Conservation (phyloP, 176 grass and related monocot species). For the Cenchrus americanus region DNA sequence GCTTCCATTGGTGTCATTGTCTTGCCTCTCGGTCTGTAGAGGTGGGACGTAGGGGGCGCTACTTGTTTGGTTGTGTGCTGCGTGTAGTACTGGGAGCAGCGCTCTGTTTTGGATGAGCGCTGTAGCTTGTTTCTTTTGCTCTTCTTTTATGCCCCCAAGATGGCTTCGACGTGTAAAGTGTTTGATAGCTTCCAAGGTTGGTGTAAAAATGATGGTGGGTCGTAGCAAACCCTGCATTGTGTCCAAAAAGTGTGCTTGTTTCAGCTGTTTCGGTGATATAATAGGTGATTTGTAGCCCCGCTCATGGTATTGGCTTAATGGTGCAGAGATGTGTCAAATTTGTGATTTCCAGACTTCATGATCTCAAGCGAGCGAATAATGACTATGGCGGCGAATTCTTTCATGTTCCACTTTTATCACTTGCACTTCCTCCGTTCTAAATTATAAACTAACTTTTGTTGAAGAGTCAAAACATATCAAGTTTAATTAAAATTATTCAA, state of each 20-base stretch:
- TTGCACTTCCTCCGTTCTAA: too few relatives aligned
- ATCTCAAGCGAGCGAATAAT: too few relatives aligned
- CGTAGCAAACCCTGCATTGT: neutral
- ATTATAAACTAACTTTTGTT: too few relatives aligned
- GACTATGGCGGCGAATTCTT: too few relatives aligned
- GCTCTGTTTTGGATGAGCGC: slow-evolving; percentile 43
- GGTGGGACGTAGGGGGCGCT: neutral
- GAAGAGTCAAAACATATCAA: too few relatives aligned
- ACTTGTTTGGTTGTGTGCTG: slow-evolving; percentile 30
- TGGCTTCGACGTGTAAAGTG: slow-evolving; percentile 43
- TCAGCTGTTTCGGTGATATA: neutral
- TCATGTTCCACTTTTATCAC: too few relatives aligned
- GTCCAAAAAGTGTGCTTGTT: slow-evolving; percentile 8
- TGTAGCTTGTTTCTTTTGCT: slow-evolving; percentile 1
- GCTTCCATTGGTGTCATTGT: neutral
- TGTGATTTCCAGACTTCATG: too few relatives aligned
- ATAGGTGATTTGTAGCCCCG: too few relatives aligned
- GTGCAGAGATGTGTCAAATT: too few relatives aligned
- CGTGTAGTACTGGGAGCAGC: slow-evolving; percentile 37
- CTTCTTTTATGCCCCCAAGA: neutral
- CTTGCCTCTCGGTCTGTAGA: slow-evolving; percentile 4
- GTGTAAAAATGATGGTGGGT: slow-evolving; percentile 47
- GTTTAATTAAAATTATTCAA: too few relatives aligned
- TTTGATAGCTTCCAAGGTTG: slow-evolving; percentile 1
- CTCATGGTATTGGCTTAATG: too few relatives aligned